phyloP scores from a whole-genome alignment of 2,329 filamentous ascomycete genomes.

The Ilyonectria robusta region DNA sequence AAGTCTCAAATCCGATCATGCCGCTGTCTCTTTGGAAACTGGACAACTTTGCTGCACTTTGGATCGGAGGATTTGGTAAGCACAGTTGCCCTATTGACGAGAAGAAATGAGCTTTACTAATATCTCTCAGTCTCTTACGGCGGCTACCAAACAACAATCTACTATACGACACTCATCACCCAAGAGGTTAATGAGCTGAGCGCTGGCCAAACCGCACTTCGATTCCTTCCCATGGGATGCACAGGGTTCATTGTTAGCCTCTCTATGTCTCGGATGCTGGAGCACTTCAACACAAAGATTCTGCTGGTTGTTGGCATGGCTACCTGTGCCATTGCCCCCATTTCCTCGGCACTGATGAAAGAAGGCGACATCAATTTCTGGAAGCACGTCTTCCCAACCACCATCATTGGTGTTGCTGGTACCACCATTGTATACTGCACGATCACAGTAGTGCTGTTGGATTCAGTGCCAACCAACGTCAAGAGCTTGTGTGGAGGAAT shows the following conservation, averaged over 20 bases:
- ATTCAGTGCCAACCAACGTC: conserved; percentile 21
- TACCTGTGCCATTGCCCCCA: conserved; percentile 20
- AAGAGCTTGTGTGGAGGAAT: conserved; percentile 29
- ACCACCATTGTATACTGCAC: conserved; percentile 25
- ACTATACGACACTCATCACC: conserved; percentile 25
- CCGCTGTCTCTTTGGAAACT: conserved; percentile 61
- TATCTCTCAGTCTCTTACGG: conserved; percentile 15
- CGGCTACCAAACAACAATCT: conserved; percentile 26
- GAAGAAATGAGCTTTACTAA: neutral
- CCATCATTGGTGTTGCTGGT: conserved; percentile 19
- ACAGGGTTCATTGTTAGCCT: conserved; percentile 14
- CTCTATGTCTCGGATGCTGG: conserved; percentile 17
- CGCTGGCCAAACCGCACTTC: conserved; percentile 21
- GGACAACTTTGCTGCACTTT: conserved; percentile 60
- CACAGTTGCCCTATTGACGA: neutral
- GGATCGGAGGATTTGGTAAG: conserved; percentile 57
- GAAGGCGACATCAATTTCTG: conserved; percentile 27
- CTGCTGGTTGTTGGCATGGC: conserved; percentile 23
- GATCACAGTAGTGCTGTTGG: conserved; percentile 18
- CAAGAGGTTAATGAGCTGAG: conserved; percentile 31
- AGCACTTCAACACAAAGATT: conserved; percentile 18
- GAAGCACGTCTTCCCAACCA: conserved; percentile 32
- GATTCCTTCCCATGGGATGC: conserved; percentile 25
- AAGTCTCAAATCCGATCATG: conserved; percentile 61
- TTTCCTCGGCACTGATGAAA: conserved; percentile 28